Evolutionary conservation across 1,284 basidiomycete species (phyloP).

Genomic region (Leccinum fallax): DNA sequence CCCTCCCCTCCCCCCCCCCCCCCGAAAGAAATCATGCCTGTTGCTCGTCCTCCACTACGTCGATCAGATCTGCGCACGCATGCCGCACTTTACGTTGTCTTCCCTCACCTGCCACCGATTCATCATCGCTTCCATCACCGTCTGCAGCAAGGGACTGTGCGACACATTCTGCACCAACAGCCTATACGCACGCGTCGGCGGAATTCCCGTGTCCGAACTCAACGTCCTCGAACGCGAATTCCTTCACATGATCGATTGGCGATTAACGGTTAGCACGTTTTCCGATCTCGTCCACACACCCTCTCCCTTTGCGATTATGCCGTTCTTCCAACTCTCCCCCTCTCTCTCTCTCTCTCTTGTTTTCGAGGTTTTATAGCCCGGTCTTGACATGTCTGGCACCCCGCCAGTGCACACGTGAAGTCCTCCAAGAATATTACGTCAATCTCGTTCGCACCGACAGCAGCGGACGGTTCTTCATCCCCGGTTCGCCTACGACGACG

Average conservation of each 20-base stretch:
- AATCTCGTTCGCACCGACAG: conserved; percentile 81
- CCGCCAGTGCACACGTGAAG: conserved; percentile 72
- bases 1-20: background rate
- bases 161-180: conserved; percentile 93
- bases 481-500: conserved; percentile 34
- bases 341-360: background rate
- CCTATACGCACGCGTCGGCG: conserved; percentile 92
- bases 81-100: conserved; percentile 86
- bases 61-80: conserved; percentile 88
- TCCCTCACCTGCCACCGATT: conserved; percentile 96
- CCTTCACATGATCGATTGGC: conserved; percentile 88
- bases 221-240: conserved; percentile 94
- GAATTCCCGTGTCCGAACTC: conserved; percentile 86
- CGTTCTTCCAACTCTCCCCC: background rate
- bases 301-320: background rate
- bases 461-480: conserved; percentile 57
- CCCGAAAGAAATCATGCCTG: conserved; percentile 77
- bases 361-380: conserved; percentile 18
- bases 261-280: conserved; percentile 76
- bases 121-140: conserved; percentile 85
- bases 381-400: conserved; percentile 23
- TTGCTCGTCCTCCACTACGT: conserved; percentile 92
- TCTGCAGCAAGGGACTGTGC: conserved; percentile 89
- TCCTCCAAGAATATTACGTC: conserved; percentile 82
- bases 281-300: background rate